Conservation (phyloP, 257 asterid genomes). For the Solanum corneliomulleri region DNA sequence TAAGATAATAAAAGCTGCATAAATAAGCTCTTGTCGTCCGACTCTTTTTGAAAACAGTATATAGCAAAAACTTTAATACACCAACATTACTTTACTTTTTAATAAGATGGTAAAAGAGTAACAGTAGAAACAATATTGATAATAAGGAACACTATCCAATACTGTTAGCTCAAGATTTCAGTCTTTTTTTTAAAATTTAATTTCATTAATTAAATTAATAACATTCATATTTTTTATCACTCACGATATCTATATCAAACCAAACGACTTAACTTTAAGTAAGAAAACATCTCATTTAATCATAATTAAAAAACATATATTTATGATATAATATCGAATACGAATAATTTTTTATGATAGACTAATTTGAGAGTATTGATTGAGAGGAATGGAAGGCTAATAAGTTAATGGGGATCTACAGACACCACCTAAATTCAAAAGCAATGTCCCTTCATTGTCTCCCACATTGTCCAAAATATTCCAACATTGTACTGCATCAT, state of each 20-base stretch:
- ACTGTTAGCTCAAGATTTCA: not conserved
- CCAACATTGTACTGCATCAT: not conserved
- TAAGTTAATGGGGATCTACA: conserved; percentile 23
- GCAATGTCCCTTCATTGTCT: conserved; percentile 47
- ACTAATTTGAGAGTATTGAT: not conserved
- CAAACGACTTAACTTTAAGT: not conserved
- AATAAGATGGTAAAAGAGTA: not conserved
- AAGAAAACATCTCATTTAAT: not conserved
- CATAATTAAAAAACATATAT: not conserved
- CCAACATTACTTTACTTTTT: not conserved
- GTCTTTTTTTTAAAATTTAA: not conserved
- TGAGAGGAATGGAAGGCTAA: not conserved
- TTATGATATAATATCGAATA: not conserved
- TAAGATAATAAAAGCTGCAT: not conserved
- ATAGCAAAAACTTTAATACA: not conserved
- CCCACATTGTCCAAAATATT: conserved; percentile 20
- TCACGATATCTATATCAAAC: not conserved
- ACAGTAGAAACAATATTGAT: not conserved
- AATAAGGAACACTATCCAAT: not conserved
- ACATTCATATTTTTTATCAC: not conserved
- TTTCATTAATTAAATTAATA: not conserved
- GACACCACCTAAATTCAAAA: conserved; percentile 14
- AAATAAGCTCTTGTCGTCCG: not conserved
- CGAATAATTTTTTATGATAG: not conserved
- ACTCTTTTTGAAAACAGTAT: not conserved